These are phyloP conservation scores for Nidularia pulvinata DNA, from an alignment of 768 basidiomycete species.

Conservation along the genomic window DNA sequence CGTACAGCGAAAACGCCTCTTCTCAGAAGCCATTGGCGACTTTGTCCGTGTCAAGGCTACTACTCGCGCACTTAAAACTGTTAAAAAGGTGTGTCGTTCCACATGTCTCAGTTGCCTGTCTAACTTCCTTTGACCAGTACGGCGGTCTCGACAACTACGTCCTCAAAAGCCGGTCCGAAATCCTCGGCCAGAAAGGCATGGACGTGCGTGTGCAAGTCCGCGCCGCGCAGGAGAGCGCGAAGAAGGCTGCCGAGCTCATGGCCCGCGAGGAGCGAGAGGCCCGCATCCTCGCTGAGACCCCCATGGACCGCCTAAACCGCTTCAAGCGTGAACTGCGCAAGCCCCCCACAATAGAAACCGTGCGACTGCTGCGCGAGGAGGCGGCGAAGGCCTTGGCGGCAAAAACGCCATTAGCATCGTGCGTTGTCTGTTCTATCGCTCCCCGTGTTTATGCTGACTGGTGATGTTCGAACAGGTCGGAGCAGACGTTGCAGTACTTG, in stretches of 20 bases:
- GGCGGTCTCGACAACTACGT: slow-evolving; percentile 78
- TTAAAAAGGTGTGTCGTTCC: slow-evolving; percentile 68
- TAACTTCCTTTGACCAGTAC: slow-evolving; percentile 31
- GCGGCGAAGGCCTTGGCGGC: slow-evolving; percentile 24
- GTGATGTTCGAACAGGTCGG: slow-evolving; percentile 8
- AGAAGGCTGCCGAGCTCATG: neutral
- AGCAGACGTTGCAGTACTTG: slow-evolving; percentile 21
- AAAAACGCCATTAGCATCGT: slow-evolving; percentile 17
- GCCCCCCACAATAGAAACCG: slow-evolving; percentile 8
- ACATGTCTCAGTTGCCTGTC: neutral
- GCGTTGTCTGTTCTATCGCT: slow-evolving; percentile 2
- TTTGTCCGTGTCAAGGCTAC: slow-evolving; percentile 71
- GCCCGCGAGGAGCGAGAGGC: too few species aligned
- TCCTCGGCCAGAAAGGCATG: slow-evolving; percentile 45
- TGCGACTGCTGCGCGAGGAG: slow-evolving; percentile 16
- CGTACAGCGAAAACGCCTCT: slow-evolving; percentile 74
- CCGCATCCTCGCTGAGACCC: too few species aligned
- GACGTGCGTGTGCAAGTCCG: slow-evolving; percentile 39
- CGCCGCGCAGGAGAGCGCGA: slow-evolving; percentile 9
- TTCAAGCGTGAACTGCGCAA: neutral
- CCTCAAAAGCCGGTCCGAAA: slow-evolving; percentile 27
- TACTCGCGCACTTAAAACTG: slow-evolving; percentile 74
- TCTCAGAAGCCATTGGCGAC: slow-evolving; percentile 61
- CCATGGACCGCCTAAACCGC: neutral
- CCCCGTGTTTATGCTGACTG: neutral